Conservation (phyloP, 208 protist species). For the Trypanosoma melophagium region DNA sequence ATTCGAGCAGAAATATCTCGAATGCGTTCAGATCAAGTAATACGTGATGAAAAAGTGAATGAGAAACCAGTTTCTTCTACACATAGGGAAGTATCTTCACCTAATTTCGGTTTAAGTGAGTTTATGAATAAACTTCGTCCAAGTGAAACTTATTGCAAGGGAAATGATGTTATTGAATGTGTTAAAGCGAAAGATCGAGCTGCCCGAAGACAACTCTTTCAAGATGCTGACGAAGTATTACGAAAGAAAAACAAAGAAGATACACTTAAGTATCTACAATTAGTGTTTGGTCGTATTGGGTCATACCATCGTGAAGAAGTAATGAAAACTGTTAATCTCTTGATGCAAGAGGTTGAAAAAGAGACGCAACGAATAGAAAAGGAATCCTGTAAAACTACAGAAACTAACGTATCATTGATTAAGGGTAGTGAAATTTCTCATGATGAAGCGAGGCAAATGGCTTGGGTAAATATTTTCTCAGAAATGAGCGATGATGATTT, state of each 20-base stretch:
- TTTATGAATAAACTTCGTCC: conserved; percentile 29
- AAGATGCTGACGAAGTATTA: conserved; percentile 70
- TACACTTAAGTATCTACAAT: conserved; percentile 48
- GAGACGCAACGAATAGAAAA: conserved; percentile 11
- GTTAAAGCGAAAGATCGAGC: conserved; percentile 34
- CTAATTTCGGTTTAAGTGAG: conserved; percentile 5
- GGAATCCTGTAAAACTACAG: not conserved
- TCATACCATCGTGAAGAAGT: conserved; percentile 28
- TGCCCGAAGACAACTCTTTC: conserved; percentile 37
- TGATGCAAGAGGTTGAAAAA: conserved; percentile 15
- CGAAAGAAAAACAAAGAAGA: conserved; percentile 40
- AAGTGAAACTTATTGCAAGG: conserved; percentile 51
- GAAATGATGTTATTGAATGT: conserved; percentile 56
- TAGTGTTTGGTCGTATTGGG: conserved; percentile 43
- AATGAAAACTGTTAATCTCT: conserved; percentile 13
- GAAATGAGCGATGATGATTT: conserved; percentile 45
- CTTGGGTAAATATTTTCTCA: conserved; percentile 65
- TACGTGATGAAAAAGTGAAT: conserved; percentile 16
- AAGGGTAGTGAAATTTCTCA: conserved; percentile 11
- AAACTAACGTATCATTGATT: not conserved
- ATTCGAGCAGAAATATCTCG: conserved; percentile 50
- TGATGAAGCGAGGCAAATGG: conserved; percentile 28
- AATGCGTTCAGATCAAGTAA: conserved; percentile 27
- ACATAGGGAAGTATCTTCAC: conserved; percentile 17
- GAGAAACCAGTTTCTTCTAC: conserved; percentile 16